Evolutionary conservation across 2,329 filamentous ascomycete species (phyloP).

Genomic region (Alternaria viburni): DNA sequence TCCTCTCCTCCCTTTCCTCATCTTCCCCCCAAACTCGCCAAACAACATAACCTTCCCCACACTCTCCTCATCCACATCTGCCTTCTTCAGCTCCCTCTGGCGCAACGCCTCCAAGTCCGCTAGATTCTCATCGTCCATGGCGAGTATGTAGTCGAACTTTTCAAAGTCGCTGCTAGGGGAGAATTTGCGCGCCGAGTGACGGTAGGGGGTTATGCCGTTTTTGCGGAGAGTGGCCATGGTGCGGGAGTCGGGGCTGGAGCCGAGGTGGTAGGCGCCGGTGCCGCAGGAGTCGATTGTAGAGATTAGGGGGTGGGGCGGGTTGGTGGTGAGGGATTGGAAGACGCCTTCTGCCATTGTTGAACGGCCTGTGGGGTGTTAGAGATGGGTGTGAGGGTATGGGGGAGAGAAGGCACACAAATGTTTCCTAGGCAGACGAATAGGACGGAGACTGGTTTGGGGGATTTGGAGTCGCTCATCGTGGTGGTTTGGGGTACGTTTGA

Average conservation of each 20-base stretch:
- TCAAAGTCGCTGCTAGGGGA: constrained; percentile 72
- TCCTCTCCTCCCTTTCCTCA: constrained; percentile 17
- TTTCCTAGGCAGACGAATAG: constrained; percentile 97
- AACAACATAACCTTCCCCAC: constrained; percentile 75
- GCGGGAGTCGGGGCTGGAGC: constrained; percentile 77
- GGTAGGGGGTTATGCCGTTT: constrained; percentile 78
- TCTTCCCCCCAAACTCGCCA: constrained; percentile 75
- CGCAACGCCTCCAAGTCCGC: constrained; percentile 69
- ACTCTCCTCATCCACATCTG: constrained; percentile 39
- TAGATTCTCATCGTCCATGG: constrained; percentile 89
- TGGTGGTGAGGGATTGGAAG: constrained; percentile 73
- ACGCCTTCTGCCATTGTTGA: constrained; percentile 97
- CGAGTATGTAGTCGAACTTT: constrained; percentile 90
- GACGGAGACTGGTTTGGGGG: constrained; percentile 64
- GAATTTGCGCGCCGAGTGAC: constrained; percentile 78
- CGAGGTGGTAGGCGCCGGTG: constrained; percentile 85
- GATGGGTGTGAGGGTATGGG: background rate
- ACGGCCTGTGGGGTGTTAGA: constrained; percentile 53
- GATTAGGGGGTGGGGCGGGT: constrained; percentile 59
- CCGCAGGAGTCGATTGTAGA: constrained; percentile 83
- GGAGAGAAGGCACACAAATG: constrained; percentile 67
- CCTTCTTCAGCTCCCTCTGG: constrained; percentile 56
- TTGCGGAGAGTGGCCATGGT: constrained; percentile 79
- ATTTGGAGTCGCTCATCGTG: constrained; percentile 10
- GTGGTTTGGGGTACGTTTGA: too few species aligned